Conservation (phyloP, 768 basidiomycete genomes). For the Leucocoprinus sp. region DNA sequence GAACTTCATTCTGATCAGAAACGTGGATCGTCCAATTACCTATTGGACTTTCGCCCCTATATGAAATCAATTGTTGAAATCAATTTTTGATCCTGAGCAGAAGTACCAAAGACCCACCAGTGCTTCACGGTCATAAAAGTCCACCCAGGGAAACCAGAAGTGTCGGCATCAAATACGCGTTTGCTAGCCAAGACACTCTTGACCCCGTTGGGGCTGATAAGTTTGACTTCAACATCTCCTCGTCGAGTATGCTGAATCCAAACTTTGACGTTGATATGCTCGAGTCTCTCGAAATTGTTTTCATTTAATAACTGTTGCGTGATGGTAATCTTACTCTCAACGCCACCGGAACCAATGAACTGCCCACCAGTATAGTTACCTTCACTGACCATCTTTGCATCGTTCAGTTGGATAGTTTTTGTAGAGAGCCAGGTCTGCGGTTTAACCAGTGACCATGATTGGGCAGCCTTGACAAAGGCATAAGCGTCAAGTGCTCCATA, state of each 20-base stretch:
- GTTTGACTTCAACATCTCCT: slow-evolving; percentile 90
- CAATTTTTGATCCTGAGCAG: background rate
- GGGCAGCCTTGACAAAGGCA: slow-evolving; percentile 70
- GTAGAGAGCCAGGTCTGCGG: slow-evolving; percentile 89
- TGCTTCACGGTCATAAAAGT: slow-evolving; percentile 98
- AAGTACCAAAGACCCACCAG: slow-evolving; percentile 58
- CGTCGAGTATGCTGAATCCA: slow-evolving; percentile 85
- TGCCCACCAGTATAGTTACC: slow-evolving; percentile 55
- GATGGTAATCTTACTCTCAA: slow-evolving; percentile 56
- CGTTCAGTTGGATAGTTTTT: slow-evolving; percentile 57
- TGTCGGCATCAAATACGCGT: slow-evolving; percentile 55
- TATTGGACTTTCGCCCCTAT: slow-evolving; percentile 86
- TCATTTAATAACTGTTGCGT: slow-evolving; percentile 57
- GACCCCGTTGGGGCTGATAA: slow-evolving; percentile 79
- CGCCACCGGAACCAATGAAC: slow-evolving; percentile 56
- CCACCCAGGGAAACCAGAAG: slow-evolving; percentile 85
- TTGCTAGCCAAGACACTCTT: slow-evolving; percentile 74
- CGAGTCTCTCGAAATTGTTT: slow-evolving; percentile 80
- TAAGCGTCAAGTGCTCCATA: slow-evolving; percentile 86
- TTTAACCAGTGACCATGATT: slow-evolving; percentile 81
- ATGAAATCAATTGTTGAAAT: slow-evolving; percentile 13
- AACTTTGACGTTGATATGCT: slow-evolving; percentile 88
- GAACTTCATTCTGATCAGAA: slow-evolving; percentile 60
- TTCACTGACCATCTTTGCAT: slow-evolving; percentile 47
- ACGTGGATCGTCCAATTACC: slow-evolving; percentile 90